Base-by-base conservation (phyloP, 169 alveolate genomes). In the Cryptosporidium sp. region DNA sequence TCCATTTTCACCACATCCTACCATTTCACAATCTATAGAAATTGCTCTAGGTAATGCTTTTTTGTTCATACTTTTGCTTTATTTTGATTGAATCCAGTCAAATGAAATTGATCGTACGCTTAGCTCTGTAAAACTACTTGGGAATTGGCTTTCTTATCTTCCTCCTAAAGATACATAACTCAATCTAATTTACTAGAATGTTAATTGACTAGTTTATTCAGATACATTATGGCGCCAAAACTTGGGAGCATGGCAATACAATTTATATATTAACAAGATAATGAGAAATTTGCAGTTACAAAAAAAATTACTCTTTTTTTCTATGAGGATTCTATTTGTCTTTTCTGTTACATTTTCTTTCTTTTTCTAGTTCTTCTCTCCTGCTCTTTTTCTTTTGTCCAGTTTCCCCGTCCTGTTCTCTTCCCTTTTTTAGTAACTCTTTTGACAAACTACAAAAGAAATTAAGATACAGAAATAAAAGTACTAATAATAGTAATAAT, bases 21-120 rank as follows among this genome's bases (percentile, higher is more conserved):
- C 89, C 89, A 80, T 80, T 61, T 80, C 89, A 26, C 89, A 80
- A 65, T 80, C 89, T 23, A 80, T 65, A 10, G 89, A 80, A 8
- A 80, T 62, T 1, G 89, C 89, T 62, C 89, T 80, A 23, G 89
- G 89, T 18, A 61, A 39, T n/a, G 43, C 31, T 29, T 51, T 74
- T 18, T 52, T 74, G 37, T 7, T 21, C 86, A 74, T 74, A 7
- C 43, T 29, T 37, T 45, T 33, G 51, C 29, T 33, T 14, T 35
- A 18, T 16, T n/a, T 14, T 6, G 29, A 23, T 23, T 5, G 31
- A 52, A 23, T 52, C 62, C 29, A 7, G 14, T 14, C 14, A 52
- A n/a, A n/a, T 52, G 12, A n/a, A 52, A 8, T 16, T 23, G 10
- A 23, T n/a, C 21, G 67, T n/a, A 26, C 21, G 3, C 67, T 55